Conservation (phyloP, 768 basidiomycete genomes). For the Russula virescens region DNA sequence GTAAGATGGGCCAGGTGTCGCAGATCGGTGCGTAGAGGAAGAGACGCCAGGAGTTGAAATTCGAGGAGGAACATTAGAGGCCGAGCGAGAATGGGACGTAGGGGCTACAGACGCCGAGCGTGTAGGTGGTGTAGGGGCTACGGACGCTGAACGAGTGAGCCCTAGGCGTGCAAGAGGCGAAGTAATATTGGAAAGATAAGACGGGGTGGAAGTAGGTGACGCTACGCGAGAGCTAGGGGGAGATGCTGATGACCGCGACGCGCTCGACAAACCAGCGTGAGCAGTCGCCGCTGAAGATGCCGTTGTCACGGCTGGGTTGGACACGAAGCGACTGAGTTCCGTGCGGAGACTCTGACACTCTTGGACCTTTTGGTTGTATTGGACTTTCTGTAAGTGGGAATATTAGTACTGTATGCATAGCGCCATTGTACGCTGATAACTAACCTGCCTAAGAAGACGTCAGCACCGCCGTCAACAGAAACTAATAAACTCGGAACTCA, state of each 20-base stretch:
- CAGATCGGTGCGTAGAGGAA: slow-evolving; percentile 12
- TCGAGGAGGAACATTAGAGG: slow-evolving; percentile 14
- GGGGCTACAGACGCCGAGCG: slow-evolving; percentile 23
- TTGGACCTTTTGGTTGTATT: slow-evolving; percentile 26
- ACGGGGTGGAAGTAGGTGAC: slow-evolving; percentile 21
- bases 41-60: slow-evolving; percentile 17
- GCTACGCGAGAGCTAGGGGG: slow-evolving; percentile 24
- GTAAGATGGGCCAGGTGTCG: slow-evolving; percentile 16
- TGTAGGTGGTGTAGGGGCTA: slow-evolving; percentile 8
- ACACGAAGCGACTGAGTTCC: slow-evolving; percentile 23
- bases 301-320: slow-evolving; percentile 15
- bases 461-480: slow-evolving; percentile 2
- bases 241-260: slow-evolving; percentile 19
- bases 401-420: slow-evolving; percentile 1
- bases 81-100: slow-evolving; percentile 13
- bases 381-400: slow-evolving; percentile 20
- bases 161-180: slow-evolving; percentile 17
- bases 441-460: slow-evolving; percentile 18
- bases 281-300: slow-evolving; percentile 16
- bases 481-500: slow-evolving; percentile 35
- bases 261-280: slow-evolving; percentile 25
- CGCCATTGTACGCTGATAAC: background rate
- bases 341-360: slow-evolving; percentile 25
- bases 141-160: slow-evolving; percentile 17
- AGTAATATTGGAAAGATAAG: slow-evolving; percentile 10